Base-by-base conservation (phyloP, 148 eudicot species). In the Pharnaceum exiguum region DNA sequence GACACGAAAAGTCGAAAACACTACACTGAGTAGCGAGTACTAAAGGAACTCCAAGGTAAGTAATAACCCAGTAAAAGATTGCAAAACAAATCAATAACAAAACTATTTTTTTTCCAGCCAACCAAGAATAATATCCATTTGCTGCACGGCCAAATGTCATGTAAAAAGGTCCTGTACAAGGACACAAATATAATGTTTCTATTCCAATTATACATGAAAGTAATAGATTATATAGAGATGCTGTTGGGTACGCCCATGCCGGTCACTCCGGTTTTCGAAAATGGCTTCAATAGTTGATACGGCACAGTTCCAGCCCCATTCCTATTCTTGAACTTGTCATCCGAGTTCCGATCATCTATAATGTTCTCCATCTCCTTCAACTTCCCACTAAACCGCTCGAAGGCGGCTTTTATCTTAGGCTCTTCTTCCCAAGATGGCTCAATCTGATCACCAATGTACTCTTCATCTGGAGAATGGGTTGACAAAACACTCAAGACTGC, bases 211-310 rank as follows among this genome's bases (percentile, higher is more conserved):
- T n/a, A n/a, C n/a, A n/a, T n/a, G n/a, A n/a, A n/a, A n/a, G n/a
- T n/a, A n/a, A n/a, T n/a, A n/a, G 31, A 29, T 31, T 22, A 63
- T 39, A 83, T 86, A 19, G 89, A 86, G 57, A 83, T 86, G 65
- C 86, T 86, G 52, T 84, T 79, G 2, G 95, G 90, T 21, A 87
- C 80, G 8, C 95, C 95, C 68, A 63, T 71, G 13, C 76, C 88
- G 12, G 89, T 86, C 10, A 79, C 82, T 21, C 95, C 95, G n/a
- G 82, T 51, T 49, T 60, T 76, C 3, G 89, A 84, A 64, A 53
- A 82, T 7, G 96, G 96, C 70, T 84, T 87, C 33, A 87, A 40
- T 22, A 87, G 62, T 62, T 75, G 69, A 29, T 88, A 88, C 2
- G 96, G 86, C 35, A 88, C 44, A 1, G 75, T 68, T 37, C 91